Conservation (phyloP, 1,284 basidiomycete genomes). For the Inonotus hispidus region DNA sequence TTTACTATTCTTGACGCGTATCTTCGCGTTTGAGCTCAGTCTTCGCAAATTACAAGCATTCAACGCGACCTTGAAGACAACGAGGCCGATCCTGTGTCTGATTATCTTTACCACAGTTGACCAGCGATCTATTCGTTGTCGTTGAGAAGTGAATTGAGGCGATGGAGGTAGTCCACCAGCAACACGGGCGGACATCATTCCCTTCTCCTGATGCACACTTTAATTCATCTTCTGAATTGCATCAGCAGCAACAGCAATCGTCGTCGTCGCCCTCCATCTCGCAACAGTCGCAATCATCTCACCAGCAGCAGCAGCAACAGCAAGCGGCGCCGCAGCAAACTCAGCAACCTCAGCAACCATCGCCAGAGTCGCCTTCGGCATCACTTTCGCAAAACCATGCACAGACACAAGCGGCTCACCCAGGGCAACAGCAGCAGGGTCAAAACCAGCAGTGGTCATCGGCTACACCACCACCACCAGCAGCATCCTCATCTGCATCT, state of each 20-base stretch:
- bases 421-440: constrained; percentile 17
- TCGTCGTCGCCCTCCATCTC: constrained; percentile 18
- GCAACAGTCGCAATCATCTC: constrained; percentile 29
- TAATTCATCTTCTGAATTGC: background rate
- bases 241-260: background rate
- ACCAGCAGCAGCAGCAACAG: constrained; percentile 23
- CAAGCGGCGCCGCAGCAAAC: background rate
- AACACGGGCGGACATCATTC: constrained; percentile 24
- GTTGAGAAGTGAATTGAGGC: background rate
- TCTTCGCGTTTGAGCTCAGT: too few relatives aligned
- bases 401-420: constrained; percentile 19
- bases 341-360: constrained; percentile 15
- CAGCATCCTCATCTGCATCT: constrained; percentile 24
- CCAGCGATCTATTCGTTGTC: too few relatives aligned
- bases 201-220: constrained; percentile 29
- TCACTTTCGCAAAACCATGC: background rate
- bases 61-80: too few relatives aligned
- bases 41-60: too few relatives aligned
- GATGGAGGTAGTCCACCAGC: background rate
- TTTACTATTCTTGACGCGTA: background rate
- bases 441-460: constrained; percentile 14
- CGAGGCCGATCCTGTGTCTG: too few relatives aligned
- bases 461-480: constrained; percentile 17
- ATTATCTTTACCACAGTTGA: too few relatives aligned
- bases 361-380: constrained; percentile 9